These are phyloP conservation scores for Erodium chrysanthum DNA, from an alignment of 441 rosid species.

Conservation along the genomic window DNA sequence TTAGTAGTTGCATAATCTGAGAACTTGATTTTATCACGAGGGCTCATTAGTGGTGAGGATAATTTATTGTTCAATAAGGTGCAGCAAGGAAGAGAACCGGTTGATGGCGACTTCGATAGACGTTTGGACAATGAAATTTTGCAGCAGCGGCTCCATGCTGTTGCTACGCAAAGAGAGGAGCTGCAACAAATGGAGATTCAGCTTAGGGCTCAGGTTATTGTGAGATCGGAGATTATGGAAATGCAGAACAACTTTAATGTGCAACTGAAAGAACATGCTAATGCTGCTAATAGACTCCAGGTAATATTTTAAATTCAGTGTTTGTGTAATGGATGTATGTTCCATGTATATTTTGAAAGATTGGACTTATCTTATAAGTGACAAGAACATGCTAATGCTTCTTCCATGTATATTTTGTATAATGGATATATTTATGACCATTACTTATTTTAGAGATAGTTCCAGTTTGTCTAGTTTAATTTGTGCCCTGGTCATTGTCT, in stretches of 20 bases:
- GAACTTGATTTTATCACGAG: not conserved
- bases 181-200: slow-evolving; percentile 68
- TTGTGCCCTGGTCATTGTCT: not conserved
- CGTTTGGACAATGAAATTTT: slow-evolving; percentile 41
- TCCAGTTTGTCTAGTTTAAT: not conserved
- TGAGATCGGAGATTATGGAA: slow-evolving; percentile 51
- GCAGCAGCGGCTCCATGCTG: slow-evolving; percentile 51
- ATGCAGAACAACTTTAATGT: slow-evolving; percentile 50
- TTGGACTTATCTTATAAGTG: not conserved
- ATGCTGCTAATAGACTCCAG: slow-evolving; percentile 63
- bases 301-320: slow-evolving; percentile 25
- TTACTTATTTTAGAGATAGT: too few species aligned
- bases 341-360: not conserved
- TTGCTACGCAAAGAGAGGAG: slow-evolving; percentile 65
- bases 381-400: too few species aligned
- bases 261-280: slow-evolving; percentile 52
- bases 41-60: slow-evolving; percentile 20
- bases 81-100: slow-evolving; percentile 73
- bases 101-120: slow-evolving; percentile 47
- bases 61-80: slow-evolving; percentile 35
- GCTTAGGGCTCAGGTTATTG: slow-evolving; percentile 62
- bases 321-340: not conserved
- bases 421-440: too few species aligned
- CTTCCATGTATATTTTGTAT: too few species aligned
- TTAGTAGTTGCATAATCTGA: slow-evolving; percentile 26